Evolutionary conservation across 768 basidiomycete genomes (phyloP), one percentile per base, ranked within the genome.

Genomic region (Pleurotus ostreatus): DNA sequence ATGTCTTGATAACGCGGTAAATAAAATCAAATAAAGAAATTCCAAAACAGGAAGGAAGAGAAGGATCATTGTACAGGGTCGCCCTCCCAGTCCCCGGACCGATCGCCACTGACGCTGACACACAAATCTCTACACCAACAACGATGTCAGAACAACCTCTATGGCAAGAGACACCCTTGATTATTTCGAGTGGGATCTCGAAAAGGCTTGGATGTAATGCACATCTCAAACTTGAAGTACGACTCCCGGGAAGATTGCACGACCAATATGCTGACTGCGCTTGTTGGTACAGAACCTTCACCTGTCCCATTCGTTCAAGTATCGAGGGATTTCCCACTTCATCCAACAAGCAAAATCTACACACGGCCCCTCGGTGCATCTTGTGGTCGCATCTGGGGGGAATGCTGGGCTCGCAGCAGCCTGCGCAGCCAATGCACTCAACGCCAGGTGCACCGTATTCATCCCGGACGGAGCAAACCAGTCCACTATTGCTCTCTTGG

Each of bases 321-420:
- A 79, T 62, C 78, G 89, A 18, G 88, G 88, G 4, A 75, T 90
- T 34, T 85, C 86, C 16, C 74, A 77, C 57, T 85, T 87, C 60
- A 74, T 81, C 2, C 78, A 81, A 61, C 71, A 75, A 26, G 79
- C 78, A 16, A 75, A 76, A 53, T 71, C 76, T 56, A 69, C 65
- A 16, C 74, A 80, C 52, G 89, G 89, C 0, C 65, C 76, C 11
- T 64, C 66, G 25, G 73, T 84, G 4, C 89, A 89, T 66, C 71
- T 85, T 43, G 72, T 90, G 43, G 81, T 85, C 49, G 88, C 89
- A 0, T 92, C 89, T 0, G 80, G 85, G 4, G 89, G 89, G n/a
- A 91, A 92, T 63, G 90, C 87, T n/a, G 89, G 84, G 1, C 71
- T 89, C 12, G 89, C 88, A 11, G 79, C 81, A 0, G 88, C 88